A percentile compares a stretch with the other conserved stretches of the same genome.
These are phyloP conservation scores for Thalassiosira hispida DNA, from an alignment of 352 stramenopile species.

Conservation along the genomic window DNA sequence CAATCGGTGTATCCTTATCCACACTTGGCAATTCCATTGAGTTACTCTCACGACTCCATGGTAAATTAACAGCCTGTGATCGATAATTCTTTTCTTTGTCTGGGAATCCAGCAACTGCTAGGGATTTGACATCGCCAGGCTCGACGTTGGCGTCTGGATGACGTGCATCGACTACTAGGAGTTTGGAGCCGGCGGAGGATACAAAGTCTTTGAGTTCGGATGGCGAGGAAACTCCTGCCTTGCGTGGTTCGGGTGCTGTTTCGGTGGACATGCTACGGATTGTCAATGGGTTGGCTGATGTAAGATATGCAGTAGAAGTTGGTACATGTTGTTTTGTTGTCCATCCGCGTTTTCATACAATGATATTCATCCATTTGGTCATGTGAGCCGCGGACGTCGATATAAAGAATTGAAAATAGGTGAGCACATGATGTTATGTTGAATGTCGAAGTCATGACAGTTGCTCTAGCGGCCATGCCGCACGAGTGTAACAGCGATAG, in stretches of 20 bases:
- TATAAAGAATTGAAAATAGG: no score
- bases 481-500: no score
- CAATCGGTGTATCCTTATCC: conserved; percentile 76
- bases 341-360: no score
- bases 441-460: no score
- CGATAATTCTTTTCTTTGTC: conserved; percentile 33
- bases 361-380: no score
- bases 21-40: conserved; percentile 66
- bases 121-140: conserved; percentile 74
- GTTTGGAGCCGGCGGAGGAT: conserved; percentile 51
- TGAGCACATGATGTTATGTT: no score
- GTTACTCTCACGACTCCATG: conserved; percentile 66
- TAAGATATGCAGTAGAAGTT: not conserved
- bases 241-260: conserved; percentile 36
- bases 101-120: conserved; percentile 59
- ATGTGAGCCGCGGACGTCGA: no score
- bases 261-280: conserved; percentile 35
- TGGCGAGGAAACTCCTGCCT: conserved; percentile 66
- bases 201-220: conserved; percentile 71
- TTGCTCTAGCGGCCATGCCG: no score
- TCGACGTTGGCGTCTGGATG: conserved; percentile 70
- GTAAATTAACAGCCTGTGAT: conserved; percentile 63
- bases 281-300: conserved; percentile 4
- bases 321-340: not conserved
- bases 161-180: conserved; percentile 76